Evolutionary conservation across 352 stramenopile species (phyloP).

Genomic region (Globisporangium spinosum): DNA sequence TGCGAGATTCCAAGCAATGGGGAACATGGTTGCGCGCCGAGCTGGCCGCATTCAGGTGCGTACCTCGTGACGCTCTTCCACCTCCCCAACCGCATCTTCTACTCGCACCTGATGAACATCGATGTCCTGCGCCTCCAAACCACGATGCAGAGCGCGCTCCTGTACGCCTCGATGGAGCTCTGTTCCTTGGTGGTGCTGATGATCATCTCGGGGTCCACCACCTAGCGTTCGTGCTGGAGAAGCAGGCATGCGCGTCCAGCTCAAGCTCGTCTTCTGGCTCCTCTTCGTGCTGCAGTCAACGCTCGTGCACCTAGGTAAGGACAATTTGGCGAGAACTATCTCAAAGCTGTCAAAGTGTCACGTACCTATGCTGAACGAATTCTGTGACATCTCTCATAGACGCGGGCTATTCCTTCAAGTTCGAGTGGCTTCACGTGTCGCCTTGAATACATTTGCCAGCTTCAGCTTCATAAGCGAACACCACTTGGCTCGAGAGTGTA

Average conservation of each 20-base stretch:
- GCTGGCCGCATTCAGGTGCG: not conserved
- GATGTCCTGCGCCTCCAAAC: not conserved
- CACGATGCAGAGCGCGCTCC: not conserved
- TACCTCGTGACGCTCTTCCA: not conserved
- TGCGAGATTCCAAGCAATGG: too few species aligned
- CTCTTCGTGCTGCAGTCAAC: constrained; percentile 37
- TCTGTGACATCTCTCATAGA: not conserved
- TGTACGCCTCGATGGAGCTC: not conserved
- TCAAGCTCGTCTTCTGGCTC: constrained; percentile 42
- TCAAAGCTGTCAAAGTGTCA: too few species aligned
- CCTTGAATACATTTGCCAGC: not conserved
- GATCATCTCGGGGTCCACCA: constrained; percentile 24
- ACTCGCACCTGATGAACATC: not conserved
- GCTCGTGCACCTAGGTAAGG: constrained; percentile 29
- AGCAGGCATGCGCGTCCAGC: constrained; percentile 31
- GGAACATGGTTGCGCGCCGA: too few species aligned
- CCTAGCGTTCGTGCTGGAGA: constrained; percentile 35
- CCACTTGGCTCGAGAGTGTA: not conserved
- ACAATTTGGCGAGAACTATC: too few species aligned
- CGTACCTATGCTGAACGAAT: too few species aligned
- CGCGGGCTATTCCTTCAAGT: not conserved
- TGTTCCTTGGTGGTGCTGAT: not conserved
- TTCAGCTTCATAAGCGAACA: not conserved
- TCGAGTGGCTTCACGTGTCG: not conserved
- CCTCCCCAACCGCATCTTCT: not conserved